A percentile compares a stretch with the other conserved stretches of the same genome.
Conservation (phyloP, 2,329 filamentous ascomycete genomes). For the Atkinsonella hypoxylon region DNA sequence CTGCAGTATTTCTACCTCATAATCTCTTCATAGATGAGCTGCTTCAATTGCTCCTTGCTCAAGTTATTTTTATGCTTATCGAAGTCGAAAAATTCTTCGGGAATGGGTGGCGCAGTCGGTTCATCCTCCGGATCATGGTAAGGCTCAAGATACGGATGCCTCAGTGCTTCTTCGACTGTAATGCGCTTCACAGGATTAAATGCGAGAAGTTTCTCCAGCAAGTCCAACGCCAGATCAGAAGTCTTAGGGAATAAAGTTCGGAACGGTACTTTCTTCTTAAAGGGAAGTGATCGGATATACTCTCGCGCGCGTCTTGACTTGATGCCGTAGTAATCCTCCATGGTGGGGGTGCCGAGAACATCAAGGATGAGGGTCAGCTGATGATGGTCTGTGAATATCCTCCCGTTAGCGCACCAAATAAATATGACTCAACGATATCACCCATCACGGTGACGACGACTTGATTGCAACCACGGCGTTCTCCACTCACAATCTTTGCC, state of each 20-base stretch:
- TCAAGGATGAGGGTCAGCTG: conserved; percentile 95
- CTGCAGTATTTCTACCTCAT: conserved; percentile 39
- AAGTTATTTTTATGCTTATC: conserved; percentile 99
- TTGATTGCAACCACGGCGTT: too few relatives aligned
- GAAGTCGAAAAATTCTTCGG: conserved; percentile 98
- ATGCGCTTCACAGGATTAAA: conserved; percentile 99
- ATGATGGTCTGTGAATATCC: conserved; percentile 62
- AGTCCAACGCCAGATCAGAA: conserved; percentile 88
- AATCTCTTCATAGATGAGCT: conserved; percentile 96
- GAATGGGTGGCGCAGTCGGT: conserved; percentile 90
- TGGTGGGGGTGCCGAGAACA: conserved; percentile 92
- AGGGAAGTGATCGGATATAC: conserved; percentile 94
- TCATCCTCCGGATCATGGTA: conserved; percentile 99
- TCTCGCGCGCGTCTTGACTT: conserved; percentile 94
- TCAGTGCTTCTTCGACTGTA: conserved; percentile 91
- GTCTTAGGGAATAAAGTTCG: conserved; percentile 96
- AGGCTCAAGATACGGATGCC: conserved; percentile 95
- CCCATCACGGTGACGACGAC: neutral
- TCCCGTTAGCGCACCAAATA: too few relatives aligned
- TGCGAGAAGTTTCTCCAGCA: conserved; percentile 88
- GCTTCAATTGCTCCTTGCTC: conserved; percentile 96
- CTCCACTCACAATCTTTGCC: conserved; percentile 80
- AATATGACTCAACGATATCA: too few relatives aligned
- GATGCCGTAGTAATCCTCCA: conserved; percentile 99
- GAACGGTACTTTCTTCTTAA: conserved; percentile 99